These are phyloP conservation scores for Aspergillus hancockii DNA, from an alignment of 495 filamentous ascomycete genomes.

Conservation along the genomic window DNA sequence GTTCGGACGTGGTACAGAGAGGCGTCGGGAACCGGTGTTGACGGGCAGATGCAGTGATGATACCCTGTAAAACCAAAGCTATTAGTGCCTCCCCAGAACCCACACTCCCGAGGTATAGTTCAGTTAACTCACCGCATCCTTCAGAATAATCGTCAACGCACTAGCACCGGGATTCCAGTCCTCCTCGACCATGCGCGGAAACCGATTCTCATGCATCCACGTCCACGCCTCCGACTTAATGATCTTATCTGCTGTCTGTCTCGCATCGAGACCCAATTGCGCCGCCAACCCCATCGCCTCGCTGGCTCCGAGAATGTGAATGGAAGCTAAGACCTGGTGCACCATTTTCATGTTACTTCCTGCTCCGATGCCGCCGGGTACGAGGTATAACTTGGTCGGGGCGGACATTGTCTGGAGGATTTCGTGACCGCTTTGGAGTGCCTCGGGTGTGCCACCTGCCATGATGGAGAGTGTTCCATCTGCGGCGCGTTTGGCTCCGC, in stretches of 20 bases:
- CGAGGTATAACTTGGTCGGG: conserved; percentile 66
- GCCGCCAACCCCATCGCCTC: conserved; percentile 76
- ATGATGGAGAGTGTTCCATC: conserved; percentile 81
- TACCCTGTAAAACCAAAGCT: conserved; percentile 44
- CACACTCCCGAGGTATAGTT: background rate
- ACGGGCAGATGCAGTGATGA: conserved; percentile 71
- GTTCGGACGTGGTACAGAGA: conserved; percentile 69
- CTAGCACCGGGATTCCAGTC: conserved; percentile 65
- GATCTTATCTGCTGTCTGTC: conserved; percentile 55
- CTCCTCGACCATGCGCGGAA: conserved; percentile 66
- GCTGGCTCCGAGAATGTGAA: conserved; percentile 70
- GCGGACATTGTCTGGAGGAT: conserved; percentile 64
- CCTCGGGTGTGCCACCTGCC: conserved; percentile 61
- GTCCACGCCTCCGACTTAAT: conserved; percentile 62
- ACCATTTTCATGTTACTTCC: conserved; percentile 91
- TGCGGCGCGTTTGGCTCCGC: conserved; percentile 71
- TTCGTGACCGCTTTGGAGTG: conserved; percentile 57
- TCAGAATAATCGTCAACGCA: conserved; percentile 75
- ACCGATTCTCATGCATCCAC: conserved; percentile 83
- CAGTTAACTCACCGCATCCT: conserved; percentile 63
- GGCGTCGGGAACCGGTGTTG: conserved; percentile 63
- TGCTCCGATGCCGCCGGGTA: conserved; percentile 70
- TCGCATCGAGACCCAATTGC: conserved; percentile 64
- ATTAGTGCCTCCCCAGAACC: background rate
- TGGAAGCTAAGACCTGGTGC: conserved; percentile 78